phyloP scores from a whole-genome alignment of 2,329 filamentous ascomycete species.

The Rhytidhysteron rufulum region DNA sequence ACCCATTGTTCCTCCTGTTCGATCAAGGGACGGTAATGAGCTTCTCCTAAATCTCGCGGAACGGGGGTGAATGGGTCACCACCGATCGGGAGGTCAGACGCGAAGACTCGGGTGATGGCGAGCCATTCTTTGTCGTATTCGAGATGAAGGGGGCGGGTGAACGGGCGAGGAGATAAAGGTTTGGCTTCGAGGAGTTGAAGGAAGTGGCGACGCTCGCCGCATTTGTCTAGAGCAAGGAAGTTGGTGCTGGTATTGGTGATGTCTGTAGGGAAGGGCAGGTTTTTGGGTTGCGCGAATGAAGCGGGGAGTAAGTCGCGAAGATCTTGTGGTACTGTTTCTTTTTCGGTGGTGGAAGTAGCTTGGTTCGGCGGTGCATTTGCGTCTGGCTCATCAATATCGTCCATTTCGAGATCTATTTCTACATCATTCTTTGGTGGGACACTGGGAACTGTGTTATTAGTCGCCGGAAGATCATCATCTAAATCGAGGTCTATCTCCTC shows the following conservation, averaged over 20 bases:
- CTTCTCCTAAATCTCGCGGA: conserved; percentile 63
- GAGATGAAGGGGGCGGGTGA: conserved; percentile 55
- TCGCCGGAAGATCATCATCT: conserved; percentile 43
- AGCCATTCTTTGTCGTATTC: conserved; percentile 94
- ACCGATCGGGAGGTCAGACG: conserved; percentile 52
- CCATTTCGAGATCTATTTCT: conserved; percentile 39
- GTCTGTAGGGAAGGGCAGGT: conserved; percentile 58
- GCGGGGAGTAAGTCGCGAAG: conserved; percentile 72
- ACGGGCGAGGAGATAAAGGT: conserved; percentile 14
- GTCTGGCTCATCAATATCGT: conserved; percentile 24
- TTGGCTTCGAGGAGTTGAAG: conserved; percentile 67
- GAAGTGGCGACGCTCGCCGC: conserved; percentile 73
- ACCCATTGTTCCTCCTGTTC: conserved; percentile 74
- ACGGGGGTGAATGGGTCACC: conserved; percentile 53
- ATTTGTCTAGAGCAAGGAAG: conserved; percentile 92
- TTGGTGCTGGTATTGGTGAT: conserved; percentile 77
- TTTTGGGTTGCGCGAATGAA: conserved; percentile 59
- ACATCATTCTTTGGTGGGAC: conserved; percentile 16
- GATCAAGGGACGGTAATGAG: conserved; percentile 64
- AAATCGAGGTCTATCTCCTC: conserved; percentile 65
- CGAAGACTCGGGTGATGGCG: conserved; percentile 82
- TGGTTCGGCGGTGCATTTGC: conserved; percentile 3
- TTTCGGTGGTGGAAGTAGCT: conserved; percentile 1
- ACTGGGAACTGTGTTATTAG: conserved; percentile 7
- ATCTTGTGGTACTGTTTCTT: conserved; percentile 53